phyloP scores from a whole-genome alignment of 1,284 basidiomycete species.

The Ceratobasidium sp. region DNA sequence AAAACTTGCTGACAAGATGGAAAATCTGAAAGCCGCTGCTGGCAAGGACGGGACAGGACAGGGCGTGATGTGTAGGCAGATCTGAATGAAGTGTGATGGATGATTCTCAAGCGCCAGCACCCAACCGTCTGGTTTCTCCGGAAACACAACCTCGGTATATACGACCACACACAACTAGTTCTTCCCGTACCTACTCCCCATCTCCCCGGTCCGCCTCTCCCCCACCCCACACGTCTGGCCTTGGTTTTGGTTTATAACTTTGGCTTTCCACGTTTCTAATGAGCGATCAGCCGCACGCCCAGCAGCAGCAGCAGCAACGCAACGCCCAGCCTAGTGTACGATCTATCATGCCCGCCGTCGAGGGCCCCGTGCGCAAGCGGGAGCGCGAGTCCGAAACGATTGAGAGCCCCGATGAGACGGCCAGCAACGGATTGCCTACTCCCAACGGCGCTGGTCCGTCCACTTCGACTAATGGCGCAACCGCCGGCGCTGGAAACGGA shows the following conservation, averaged over 20 bases:
- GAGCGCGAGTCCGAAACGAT: conserved; percentile 35
- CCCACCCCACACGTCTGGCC: background rate
- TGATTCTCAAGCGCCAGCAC: background rate
- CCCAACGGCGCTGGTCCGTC: conserved; percentile 16
- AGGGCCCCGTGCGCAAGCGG: conserved; percentile 25
- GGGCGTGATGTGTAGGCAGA: too few relatives aligned
- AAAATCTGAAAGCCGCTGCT: too few relatives aligned
- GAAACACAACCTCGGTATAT: conserved; percentile 24
- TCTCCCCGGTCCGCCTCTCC: background rate
- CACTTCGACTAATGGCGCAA: background rate
- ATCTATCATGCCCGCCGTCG: conserved; percentile 37
- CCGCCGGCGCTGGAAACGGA: background rate
- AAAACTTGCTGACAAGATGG: too few relatives aligned
- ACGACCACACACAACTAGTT: conserved; percentile 30
- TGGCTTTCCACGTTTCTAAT: background rate
- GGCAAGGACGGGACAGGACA: too few relatives aligned
- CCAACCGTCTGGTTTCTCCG: conserved; percentile 1
- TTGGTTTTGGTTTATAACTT: background rate
- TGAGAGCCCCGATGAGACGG: conserved; percentile 29
- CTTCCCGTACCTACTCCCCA: background rate
- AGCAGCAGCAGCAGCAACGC: too few relatives aligned
- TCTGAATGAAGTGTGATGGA: too few relatives aligned
- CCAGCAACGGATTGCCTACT: conserved; percentile 25
- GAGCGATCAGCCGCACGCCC: conserved; percentile 23
- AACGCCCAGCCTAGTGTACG: conserved; percentile 18